phyloP scores from a whole-genome alignment of 2,329 filamentous ascomycete species.

The Penicillium brasilianum region DNA sequence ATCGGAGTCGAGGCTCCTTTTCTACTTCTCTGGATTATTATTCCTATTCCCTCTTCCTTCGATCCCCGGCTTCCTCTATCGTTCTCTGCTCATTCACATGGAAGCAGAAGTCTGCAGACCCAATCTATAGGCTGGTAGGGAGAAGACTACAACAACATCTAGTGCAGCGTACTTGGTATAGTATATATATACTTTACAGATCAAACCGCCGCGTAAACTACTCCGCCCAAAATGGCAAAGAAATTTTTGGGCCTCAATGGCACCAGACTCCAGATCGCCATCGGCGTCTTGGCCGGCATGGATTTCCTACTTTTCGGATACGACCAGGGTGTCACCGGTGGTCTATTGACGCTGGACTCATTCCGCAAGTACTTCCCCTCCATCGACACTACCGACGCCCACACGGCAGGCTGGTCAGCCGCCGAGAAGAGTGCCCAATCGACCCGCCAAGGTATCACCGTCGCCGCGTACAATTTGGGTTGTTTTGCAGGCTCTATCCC shows the following conservation, averaged over 20 bases:
- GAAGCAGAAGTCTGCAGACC: not conserved
- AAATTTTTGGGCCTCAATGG: conserved; percentile 50
- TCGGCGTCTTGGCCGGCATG: conserved; percentile 51
- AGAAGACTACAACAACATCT: not conserved
- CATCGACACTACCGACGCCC: conserved; percentile 39
- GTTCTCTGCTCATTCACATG: not conserved
- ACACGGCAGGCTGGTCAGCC: conserved; percentile 22
- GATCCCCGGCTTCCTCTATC: not conserved
- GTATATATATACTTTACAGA: not conserved
- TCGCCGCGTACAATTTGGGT: conserved; percentile 48
- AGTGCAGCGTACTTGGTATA: not conserved
- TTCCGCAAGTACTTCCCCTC: conserved; percentile 50
- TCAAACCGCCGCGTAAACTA: not conserved
- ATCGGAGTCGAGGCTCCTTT: not conserved
- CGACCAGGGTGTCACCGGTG: conserved; percentile 52
- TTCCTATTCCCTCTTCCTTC: not conserved
- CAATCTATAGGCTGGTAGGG: not conserved
- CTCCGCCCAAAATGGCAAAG: conserved; percentile 17
- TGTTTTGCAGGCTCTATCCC: conserved; percentile 54
- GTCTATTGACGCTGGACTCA: conserved; percentile 48
- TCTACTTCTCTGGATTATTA: not conserved
- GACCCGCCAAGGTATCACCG: conserved; percentile 43
- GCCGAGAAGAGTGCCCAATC: conserved; percentile 36
- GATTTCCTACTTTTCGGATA: conserved; percentile 49
- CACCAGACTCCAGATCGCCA: conserved; percentile 48